These are phyloP conservation scores for Cladosporium sp. DNA, from an alignment of 2,329 filamentous ascomycete genomes.

Conservation along the genomic window DNA sequence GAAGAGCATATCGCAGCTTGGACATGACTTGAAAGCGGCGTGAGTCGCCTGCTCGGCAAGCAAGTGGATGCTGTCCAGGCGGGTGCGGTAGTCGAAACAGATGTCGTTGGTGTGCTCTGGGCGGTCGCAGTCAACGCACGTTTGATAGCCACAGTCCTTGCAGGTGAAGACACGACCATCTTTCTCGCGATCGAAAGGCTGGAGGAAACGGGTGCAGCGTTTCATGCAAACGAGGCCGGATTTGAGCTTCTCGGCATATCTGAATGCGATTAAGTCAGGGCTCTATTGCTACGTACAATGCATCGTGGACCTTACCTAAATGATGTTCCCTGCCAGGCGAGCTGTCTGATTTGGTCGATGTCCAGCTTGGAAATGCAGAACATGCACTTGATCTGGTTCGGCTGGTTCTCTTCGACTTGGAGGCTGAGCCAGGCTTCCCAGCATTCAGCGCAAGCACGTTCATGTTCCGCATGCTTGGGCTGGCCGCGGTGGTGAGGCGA, in stretches of 20 bases:
- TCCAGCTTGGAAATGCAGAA: conserved; percentile 12
- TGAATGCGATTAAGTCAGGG: background rate
- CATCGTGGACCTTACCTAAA: background rate
- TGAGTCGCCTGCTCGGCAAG: background rate
- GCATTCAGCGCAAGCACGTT: conserved; percentile 19
- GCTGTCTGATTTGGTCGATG: background rate
- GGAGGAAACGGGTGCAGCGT: conserved; percentile 7
- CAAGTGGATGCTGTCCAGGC: background rate
- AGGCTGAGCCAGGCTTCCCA: conserved; percentile 19
- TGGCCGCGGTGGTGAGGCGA: background rate
- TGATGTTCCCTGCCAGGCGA: background rate
- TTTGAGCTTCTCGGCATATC: background rate
- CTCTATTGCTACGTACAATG: background rate
- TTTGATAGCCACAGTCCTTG: conserved; percentile 7
- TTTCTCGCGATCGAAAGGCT: conserved; percentile 8
- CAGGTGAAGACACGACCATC: conserved; percentile 20
- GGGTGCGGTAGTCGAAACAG: conserved; percentile 2
- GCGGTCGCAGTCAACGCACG: conserved; percentile 16
- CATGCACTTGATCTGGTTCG: conserved; percentile 16
- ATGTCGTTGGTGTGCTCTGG: conserved; percentile 15
- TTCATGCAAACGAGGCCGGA: conserved; percentile 12
- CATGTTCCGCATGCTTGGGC: background rate
- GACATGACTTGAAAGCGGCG: background rate
- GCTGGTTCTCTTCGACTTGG: conserved; percentile 11
- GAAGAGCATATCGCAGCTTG: background rate